Base-by-base conservation (phyloP, 2,329 filamentous ascomycete genomes). In the Metarhizium robertsii region DNA sequence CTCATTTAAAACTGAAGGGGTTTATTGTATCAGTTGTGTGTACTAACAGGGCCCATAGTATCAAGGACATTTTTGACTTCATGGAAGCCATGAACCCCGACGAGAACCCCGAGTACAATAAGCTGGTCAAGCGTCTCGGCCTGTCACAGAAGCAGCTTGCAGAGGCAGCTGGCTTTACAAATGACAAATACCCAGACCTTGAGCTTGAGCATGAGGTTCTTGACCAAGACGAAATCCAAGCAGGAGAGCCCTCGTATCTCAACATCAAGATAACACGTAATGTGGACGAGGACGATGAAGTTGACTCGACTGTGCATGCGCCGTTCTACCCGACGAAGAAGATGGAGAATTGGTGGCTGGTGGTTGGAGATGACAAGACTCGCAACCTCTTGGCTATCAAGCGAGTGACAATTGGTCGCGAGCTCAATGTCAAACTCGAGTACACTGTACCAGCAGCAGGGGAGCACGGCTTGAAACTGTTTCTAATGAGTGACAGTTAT, bases 71-170 rank as follows among this genome's bases (percentile, higher is more conserved):
- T 61, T 92, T 95, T 65, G 92, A 96, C 67, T 97, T 99, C 75
- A 96, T 97, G 88, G 92, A 97, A 63, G 88, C 90, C 60, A 99
- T 99, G 92, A 94, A 96, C 68, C 92, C 92, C 2, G 87, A 90
- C 2, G 92, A 96, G 71, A 96, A 96, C 69, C 76, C 87, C 45
- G 80, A 95, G 60, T 92, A 96, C 69, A 79, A 80, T 50, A 79
- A 81, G 36, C 79, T 99, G 36, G 80, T 97, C 61, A 86, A 90
- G 67, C 82, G 84, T 3, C 80, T 99, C 43, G 85, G 85, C 7
- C 79, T 99, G 46, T 85, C 85, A 54, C 90, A 95, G 69, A 81
- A 79, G 55, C 91, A 99, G 69, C 79, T 99, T 53, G 84, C 83
- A 8, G 85, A 96, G 67, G 92, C 91, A n/a, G 94, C 94, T 16